Evolutionary conservation across 768 basidiomycete genomes (phyloP).

Genomic region (Galerina sulciceps): DNA sequence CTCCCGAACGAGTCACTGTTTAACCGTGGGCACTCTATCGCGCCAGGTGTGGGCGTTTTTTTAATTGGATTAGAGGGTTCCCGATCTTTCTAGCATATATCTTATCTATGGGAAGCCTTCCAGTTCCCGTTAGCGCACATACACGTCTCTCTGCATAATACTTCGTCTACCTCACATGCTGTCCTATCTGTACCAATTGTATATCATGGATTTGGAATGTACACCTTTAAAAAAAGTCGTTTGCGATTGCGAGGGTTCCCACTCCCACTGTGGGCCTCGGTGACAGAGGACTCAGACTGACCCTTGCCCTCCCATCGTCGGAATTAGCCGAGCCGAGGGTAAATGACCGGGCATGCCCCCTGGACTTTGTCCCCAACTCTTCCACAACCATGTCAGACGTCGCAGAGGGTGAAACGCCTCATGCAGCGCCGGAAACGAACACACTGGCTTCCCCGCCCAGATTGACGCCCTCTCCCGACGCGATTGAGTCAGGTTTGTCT

Average conservation of each 20-base stretch:
- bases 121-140: too few species aligned
- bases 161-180: not conserved
- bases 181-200: constrained; percentile 6
- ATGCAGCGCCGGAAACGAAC: constrained; percentile 11
- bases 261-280: not conserved
- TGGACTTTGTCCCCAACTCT: constrained; percentile 23
- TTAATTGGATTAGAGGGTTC: too few species aligned
- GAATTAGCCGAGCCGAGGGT: constrained; percentile 41
- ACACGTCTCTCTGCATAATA: too few species aligned
- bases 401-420: constrained; percentile 16
- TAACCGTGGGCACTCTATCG: too few species aligned
- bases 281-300: not conserved
- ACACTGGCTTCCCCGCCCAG: constrained; percentile 30
- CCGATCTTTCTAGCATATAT: too few species aligned
- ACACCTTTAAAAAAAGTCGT: not conserved
- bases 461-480: constrained; percentile 51
- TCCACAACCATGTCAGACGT: constrained; percentile 30
- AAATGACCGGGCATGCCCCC: constrained; percentile 25
- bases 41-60: too few species aligned
- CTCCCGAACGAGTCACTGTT: too few species aligned
- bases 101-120: too few species aligned
- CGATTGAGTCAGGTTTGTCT: constrained; percentile 45
- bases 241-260: not conserved
- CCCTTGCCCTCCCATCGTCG: constrained; percentile 27
- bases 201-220: not conserved